Conservation (phyloP, 73 alveolate genomes). For the Paramecium octaurelia region DNA sequence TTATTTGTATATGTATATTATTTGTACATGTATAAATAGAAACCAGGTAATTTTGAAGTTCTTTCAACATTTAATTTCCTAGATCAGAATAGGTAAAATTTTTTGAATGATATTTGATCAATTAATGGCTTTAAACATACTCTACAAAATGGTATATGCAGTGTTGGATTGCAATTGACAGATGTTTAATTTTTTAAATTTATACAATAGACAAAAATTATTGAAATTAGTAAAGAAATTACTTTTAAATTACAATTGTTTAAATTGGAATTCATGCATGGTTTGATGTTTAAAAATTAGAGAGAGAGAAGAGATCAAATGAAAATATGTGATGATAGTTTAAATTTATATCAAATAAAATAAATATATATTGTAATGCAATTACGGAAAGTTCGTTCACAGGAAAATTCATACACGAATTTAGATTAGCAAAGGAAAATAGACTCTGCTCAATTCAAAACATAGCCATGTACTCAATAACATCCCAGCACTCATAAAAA, state of each 20-base stretch:
- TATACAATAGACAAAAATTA: neutral
- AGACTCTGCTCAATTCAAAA: conserved; percentile 48
- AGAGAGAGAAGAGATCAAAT: neutral
- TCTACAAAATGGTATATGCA: no score
- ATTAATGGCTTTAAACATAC: no score
- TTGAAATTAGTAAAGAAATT: neutral
- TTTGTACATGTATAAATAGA: conserved; percentile 66
- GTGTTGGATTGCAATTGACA: no score
- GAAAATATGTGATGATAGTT: neutral
- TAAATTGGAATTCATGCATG: no score
- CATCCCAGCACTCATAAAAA: conserved; percentile 55
- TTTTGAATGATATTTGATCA: no score
- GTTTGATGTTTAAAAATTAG: no score
- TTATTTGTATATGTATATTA: no score
- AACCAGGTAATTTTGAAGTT: neutral
- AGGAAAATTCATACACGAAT: neutral
- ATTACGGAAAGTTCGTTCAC: neutral
- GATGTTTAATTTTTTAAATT: neutral
- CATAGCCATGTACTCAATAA: neutral
- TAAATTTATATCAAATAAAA: neutral
- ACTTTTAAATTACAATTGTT: no score
- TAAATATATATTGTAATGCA: neutral
- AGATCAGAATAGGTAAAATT: no score
- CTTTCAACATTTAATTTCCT: neutral
- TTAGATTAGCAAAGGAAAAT: neutral